Conservation (phyloP, 208 protist species). For the Leishmania tropica region DNA sequence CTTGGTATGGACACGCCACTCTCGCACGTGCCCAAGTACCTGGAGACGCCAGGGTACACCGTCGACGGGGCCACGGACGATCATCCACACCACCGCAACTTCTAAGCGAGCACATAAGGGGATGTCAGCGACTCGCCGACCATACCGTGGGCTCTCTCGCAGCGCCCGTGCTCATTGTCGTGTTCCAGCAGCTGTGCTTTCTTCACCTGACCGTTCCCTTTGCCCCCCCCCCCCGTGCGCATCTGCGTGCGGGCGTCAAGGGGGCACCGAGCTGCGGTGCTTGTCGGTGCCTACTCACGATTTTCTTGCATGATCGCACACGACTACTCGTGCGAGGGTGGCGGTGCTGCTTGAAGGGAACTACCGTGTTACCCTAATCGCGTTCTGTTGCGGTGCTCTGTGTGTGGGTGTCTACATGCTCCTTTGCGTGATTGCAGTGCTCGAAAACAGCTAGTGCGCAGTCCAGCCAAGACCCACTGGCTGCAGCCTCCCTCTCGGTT, state of each 20-base stretch:
- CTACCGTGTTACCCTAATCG: neutral
- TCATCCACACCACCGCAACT: conserved; percentile 81
- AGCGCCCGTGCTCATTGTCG: no score
- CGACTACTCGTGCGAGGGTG: neutral
- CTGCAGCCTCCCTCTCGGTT: neutral
- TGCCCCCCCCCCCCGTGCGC: neutral
- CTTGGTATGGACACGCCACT: conserved; percentile 84
- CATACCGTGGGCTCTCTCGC: neutral
- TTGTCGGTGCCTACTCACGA: neutral
- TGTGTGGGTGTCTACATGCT: neutral
- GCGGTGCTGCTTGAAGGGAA: neutral
- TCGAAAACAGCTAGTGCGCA: neutral
- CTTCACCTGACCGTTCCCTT: no score
- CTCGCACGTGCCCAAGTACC: conserved; percentile 83
- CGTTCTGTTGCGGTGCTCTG: neutral
- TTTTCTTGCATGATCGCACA: neutral
- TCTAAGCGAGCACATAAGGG: conserved; percentile 16
- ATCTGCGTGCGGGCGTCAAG: neutral
- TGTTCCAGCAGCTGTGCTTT: neutral
- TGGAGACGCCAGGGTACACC: conserved; percentile 73
- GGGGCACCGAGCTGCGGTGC: neutral
- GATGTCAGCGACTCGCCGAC: neutral
- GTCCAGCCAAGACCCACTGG: neutral
- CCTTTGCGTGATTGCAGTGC: neutral
- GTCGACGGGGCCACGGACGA: conserved; percentile 33